A percentile compares a stretch with the other conserved stretches of the same genome.
These are phyloP conservation scores for Coemansia sp. DNA, from an alignment of 192 early-diverging fungal species.

Conservation along the genomic window DNA sequence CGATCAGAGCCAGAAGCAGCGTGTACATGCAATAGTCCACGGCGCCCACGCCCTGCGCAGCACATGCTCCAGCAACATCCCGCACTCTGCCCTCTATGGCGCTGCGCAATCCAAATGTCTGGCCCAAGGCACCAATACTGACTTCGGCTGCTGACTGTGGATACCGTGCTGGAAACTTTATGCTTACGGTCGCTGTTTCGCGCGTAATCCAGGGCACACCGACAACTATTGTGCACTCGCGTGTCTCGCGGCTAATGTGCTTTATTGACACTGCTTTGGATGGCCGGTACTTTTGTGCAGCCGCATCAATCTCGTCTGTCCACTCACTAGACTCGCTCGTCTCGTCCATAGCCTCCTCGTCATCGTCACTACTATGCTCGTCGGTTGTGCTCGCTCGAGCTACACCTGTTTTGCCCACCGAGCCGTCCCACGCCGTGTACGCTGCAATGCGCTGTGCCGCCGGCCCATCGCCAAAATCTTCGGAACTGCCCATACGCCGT, in stretches of 20 bases:
- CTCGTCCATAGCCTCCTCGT: slow-evolving; percentile 23
- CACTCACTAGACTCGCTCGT: neutral
- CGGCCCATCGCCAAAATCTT: neutral
- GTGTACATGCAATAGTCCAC: slow-evolving; percentile 40
- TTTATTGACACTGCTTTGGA: slow-evolving; percentile 14
- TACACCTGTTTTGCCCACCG: neutral
- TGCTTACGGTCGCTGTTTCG: slow-evolving; percentile 21
- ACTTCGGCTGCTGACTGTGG: slow-evolving; percentile 17
- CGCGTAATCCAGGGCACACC: slow-evolving; percentile 41
- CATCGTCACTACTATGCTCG: slow-evolving; percentile 51
- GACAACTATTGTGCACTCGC: slow-evolving; percentile 18
- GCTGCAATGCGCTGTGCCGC: neutral
- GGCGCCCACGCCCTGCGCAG: slow-evolving; percentile 18
- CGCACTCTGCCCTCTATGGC: neutral
- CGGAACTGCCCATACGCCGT: neutral
- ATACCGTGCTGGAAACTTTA: slow-evolving; percentile 30
- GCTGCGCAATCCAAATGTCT: slow-evolving; percentile 8
- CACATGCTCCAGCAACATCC: slow-evolving; percentile 20
- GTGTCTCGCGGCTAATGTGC: slow-evolving; percentile 3
- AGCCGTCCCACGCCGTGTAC: neutral
- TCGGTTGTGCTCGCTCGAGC: slow-evolving; percentile 23
- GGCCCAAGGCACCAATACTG: slow-evolving; percentile 9
- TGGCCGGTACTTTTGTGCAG: slow-evolving; percentile 19
- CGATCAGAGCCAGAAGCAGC: slow-evolving; percentile 18
- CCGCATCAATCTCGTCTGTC: slow-evolving; percentile 16